Evolutionary conservation across 1,139 yeast species (phyloP), one percentile per base, ranked within the genome.

Genomic region (Candida tetrigidarum): DNA sequence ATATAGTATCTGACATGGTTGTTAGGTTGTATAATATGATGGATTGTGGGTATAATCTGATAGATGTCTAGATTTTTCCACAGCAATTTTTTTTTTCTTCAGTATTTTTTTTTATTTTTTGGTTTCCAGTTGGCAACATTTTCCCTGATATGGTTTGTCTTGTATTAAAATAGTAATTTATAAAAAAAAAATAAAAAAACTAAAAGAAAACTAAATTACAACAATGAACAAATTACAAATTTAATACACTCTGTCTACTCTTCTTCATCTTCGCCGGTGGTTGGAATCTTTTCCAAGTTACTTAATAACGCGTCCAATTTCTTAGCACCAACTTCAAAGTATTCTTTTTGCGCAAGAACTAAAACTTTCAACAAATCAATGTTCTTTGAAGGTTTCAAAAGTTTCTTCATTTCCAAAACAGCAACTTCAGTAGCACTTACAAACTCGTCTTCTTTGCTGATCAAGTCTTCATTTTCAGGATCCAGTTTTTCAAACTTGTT

Each of bases 341-440:
- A 86, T 47, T 83, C 84, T 58, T 81, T 71, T 66, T 86, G 93
- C 46, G 88, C 85, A 53, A 76, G 71, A 50, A 81, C 80, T 57
- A 85, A 80, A 12, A 83, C 69, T 57, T 83, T 83, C 52, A 87
- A 70, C 56, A 86, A 69, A 48, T 79, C 74, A 42, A 86, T 73
- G 44, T 83, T 72, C 61, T 83, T 86, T 11, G 83, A 71, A 32
- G 92, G 90, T 50, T 78, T 81, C 56, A 87, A 80, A 48, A 86
- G 70, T 51, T 76, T 80, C 63, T 84, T 83, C 93, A 87, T 86
- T 46, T 81, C 81, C 55, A 80, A 78, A n/a, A 85, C 93, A 1
- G 93, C 93, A 26, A 75, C 71, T 48, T 85, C 85, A 7, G 91
- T 86, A 20, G 89, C 87, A 56, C 84, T 78, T 26, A 86, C 93